Base-by-base conservation (phyloP, 2,329 filamentous ascomycete species). In the Corynespora cassiicola region DNA sequence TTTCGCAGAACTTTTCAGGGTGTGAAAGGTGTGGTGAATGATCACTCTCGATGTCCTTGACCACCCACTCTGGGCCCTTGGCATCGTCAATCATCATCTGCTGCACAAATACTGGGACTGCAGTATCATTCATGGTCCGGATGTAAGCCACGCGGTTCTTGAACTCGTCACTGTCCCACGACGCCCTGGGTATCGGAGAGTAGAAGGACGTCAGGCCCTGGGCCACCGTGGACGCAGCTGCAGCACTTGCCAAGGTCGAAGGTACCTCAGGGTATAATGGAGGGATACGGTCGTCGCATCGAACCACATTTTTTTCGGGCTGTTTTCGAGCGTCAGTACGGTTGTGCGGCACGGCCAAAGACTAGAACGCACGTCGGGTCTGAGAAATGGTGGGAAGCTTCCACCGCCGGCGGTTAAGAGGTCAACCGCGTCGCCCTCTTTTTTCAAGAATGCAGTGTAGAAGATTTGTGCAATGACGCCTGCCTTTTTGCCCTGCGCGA, bases 11-110 rank as follows among this genome's bases (percentile, higher is more conserved):
- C 20, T 61, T 55, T 32, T 59, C 55, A 0, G 68, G 66, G 49
- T 62, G 63, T 24, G 65, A 65, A 38, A 69, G 33, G 38, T 71
- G 71, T 7, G 66, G 66, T 32, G 59, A 68, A 49, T 71, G 69
- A 7, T 59, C 63, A 4, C 52, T 56, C 35, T 67, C 52, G 10
- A 58, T 51, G 8, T 56, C 61, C 31, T 61, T 63, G 8, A 58
- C 52, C 22, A 48, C 56, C 26, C 58, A 52, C 4, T 61, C 49
- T 2, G 46, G 57, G 8, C 55, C 55, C 2, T 16, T 15, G 15
- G 43, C 41, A 11, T 36, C 44, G 30, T 53, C 52, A 31, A 66
- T 35, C 36, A 65, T 54, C 30, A 46, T 44, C 29, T 68, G 52
- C n/a, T n/a, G n/a, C 4, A 60, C 36, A 3, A 36, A 27, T 5